phyloP scores from a whole-genome alignment of 345 rosid genomes.

The Syzygium oleosum region DNA sequence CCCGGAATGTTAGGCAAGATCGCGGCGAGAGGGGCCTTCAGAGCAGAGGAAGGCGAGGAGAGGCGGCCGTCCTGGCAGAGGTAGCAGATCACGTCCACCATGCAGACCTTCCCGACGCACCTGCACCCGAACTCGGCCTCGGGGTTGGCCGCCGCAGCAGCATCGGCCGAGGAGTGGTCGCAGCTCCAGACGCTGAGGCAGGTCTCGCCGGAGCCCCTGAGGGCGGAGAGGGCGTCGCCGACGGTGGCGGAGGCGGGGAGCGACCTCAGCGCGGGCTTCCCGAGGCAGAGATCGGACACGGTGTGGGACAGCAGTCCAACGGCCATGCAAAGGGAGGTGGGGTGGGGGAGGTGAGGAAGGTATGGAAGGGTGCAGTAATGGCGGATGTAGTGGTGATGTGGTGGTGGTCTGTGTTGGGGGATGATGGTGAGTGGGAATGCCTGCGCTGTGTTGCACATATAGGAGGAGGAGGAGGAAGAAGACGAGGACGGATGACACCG shows the following conservation, averaged over 20 bases:
- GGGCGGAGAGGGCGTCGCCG: slow-evolving; percentile 45
- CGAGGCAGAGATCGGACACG: slow-evolving; percentile 89
- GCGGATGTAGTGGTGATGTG: neutral
- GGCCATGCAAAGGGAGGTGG: slow-evolving; percentile 49
- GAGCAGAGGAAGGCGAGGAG: slow-evolving; percentile 43
- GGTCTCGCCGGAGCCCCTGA: slow-evolving; percentile 49
- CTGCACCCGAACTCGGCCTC: slow-evolving; percentile 21
- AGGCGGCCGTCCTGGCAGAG: slow-evolving; percentile 48
- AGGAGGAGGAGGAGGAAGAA: neutral
- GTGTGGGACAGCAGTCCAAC: slow-evolving; percentile 43
- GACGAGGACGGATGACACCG: neutral
- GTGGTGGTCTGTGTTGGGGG: neutral
- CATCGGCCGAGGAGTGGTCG: slow-evolving; percentile 20
- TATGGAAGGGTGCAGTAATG: neutral
- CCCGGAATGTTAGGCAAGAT: slow-evolving; percentile 37
- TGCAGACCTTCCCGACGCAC: slow-evolving; percentile 80
- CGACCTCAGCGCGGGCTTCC: slow-evolving; percentile 78
- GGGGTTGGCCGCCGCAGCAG: neutral
- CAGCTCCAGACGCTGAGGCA: slow-evolving; percentile 71
- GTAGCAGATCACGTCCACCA: slow-evolving; percentile 83
- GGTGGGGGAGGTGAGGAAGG: neutral
- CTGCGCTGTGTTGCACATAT: neutral
- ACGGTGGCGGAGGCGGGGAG: slow-evolving; percentile 50
- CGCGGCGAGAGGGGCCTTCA: slow-evolving; percentile 50
- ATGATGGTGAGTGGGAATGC: neutral